Base-by-base conservation (phyloP, 495 filamentous ascomycete genomes). In the Bryoglossum gracile region DNA sequence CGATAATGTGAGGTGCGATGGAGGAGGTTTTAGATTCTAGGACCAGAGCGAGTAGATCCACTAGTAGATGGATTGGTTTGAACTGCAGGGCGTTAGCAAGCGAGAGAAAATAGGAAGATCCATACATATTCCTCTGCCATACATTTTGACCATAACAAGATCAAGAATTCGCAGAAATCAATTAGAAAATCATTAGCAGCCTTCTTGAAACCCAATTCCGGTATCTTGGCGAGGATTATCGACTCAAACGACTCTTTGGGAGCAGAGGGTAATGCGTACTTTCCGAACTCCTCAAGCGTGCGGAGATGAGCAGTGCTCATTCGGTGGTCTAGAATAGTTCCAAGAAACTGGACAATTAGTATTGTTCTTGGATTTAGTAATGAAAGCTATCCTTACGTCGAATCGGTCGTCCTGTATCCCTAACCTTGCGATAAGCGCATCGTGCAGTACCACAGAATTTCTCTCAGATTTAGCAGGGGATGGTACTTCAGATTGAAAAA, bases 401-500 rank as follows among this genome's bases (percentile, higher is more conserved):
- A 57, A 57, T 30, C 58, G 43, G 46, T 57, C 58, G 47, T 61
- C 58, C 32, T 53, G 54, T 14, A 41, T 47, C 3, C 30, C 26
- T 28, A 61, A 37, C 22, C 38, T 49, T 37, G 47, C 54, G 17
- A 57, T 19, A 4, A 60, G 43, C 3, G 54, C 45, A 18, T 61
- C 54, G 16, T 55, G 41, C 8, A 55, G 23, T 17, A 57, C 14
- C 0, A 38, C 38, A 8, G 18, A 8, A 22, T 47, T 57, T 21
- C 26, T 26, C 28, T 54, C 45, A 22, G 19, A n/a, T 28, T n/a
- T 14, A n/a, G 44, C 19, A 26, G 25, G n/a, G 9, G 11, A 9
- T 25, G 38, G 13, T 13, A 50, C 50, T 9, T 68, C 66, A 17
- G 61, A 62, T 3, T 63, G 61, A 40, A 66, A 58, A 8, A 66